A percentile compares a stretch with the other conserved stretches of the same genome.
Conservation (phyloP, 225 moss, liverwort and hornwort species). For the Ulota crispa region DNA sequence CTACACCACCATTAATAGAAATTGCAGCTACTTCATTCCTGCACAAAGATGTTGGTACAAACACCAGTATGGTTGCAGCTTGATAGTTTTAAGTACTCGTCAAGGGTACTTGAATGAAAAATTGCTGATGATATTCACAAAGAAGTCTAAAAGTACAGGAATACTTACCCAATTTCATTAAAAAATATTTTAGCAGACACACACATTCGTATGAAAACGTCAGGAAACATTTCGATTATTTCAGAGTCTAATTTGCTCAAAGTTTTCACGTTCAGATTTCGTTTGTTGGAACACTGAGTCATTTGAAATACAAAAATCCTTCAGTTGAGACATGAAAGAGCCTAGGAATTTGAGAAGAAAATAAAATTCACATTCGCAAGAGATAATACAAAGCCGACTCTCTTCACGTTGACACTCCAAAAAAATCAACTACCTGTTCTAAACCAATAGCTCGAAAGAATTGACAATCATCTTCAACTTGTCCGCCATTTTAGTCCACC, state of each 20-base stretch:
- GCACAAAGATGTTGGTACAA: no score
- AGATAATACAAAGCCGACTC: conserved; percentile 31
- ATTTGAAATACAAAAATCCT: background rate
- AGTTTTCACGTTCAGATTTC: background rate
- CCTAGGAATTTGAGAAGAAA: background rate
- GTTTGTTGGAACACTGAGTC: background rate
- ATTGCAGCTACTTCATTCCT: no score
- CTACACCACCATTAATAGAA: no score
- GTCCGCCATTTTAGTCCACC: conserved; percentile 88
- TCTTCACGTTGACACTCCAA: conserved; percentile 25
- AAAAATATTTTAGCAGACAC: no score
- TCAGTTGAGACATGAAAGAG: background rate
- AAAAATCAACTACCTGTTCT: conserved; percentile 14
- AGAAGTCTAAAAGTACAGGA: no score
- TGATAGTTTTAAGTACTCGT: no score
- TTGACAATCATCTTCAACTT: conserved; percentile 77
- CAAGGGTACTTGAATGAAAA: no score
- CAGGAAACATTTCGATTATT: background rate
- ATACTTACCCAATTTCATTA: no score
- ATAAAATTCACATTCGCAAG: conserved; percentile 19
- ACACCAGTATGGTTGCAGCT: no score
- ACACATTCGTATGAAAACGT: background rate
- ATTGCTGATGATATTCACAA: no score
- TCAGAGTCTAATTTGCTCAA: background rate
- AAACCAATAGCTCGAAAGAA: conserved; percentile 64